These are phyloP conservation scores for Oryza meridionalis DNA, from an alignment of 176 grass and related monocot species.

Conservation along the genomic window DNA sequence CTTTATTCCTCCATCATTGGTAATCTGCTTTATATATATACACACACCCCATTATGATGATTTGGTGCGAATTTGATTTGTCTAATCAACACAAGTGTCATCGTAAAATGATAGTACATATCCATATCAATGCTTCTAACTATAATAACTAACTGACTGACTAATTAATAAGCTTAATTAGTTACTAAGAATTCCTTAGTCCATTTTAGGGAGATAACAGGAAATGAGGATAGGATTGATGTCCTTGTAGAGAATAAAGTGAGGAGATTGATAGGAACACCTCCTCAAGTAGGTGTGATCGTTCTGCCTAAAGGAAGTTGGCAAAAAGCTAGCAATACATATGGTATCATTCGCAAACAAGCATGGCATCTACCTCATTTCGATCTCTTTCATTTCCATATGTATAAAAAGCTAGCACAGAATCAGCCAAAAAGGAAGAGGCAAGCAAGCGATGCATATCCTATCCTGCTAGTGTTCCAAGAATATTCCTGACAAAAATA, in stretches of 20 bases:
- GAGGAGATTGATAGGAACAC: constrained; percentile 1
- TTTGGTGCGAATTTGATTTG: neutral
- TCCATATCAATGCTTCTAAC: no score
- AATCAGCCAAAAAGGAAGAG: constrained; percentile 23
- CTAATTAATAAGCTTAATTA: no score
- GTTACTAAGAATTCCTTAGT: neutral
- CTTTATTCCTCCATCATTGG: constrained; percentile 16
- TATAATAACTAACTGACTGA: no score
- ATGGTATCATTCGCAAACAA: constrained; percentile 11
- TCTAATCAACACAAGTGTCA: neutral
- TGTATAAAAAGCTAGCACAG: constrained; percentile 2
- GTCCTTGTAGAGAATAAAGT: constrained; percentile 51
- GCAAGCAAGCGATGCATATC: constrained; percentile 41
- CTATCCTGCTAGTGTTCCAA: constrained; percentile 23
- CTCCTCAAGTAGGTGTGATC: neutral
- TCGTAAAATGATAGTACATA: neutral
- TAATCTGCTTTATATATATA: neutral
- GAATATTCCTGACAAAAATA: neutral
- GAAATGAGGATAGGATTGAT: constrained; percentile 45
- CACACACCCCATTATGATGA: neutral
- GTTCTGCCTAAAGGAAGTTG: constrained; percentile 30
- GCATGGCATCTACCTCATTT: constrained; percentile 25
- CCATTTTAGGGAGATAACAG: neutral
- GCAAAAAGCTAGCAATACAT: neutral
- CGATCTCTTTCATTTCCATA: constrained; percentile 22